Evolutionary conservation across 768 basidiomycete species (phyloP).

Genomic region (Baorangia bicolor): DNA sequence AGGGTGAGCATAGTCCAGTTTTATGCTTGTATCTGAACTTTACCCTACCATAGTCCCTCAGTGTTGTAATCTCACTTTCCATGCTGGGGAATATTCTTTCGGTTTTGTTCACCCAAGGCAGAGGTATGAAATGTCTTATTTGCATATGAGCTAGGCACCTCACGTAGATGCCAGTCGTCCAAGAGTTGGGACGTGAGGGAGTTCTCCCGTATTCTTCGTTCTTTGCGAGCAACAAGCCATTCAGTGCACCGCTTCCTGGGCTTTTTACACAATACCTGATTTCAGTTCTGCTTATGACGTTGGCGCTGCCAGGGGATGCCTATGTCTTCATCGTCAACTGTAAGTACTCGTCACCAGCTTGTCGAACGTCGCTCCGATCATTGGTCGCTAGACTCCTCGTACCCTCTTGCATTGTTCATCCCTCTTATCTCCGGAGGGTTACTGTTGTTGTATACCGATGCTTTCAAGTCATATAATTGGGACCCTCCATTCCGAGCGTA

Average conservation of each 20-base stretch:
- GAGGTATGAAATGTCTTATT: conserved; percentile 43
- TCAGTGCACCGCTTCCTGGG: conserved; percentile 62
- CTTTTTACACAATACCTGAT: conserved; percentile 61
- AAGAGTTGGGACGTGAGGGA: conserved; percentile 73
- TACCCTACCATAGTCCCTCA: conserved; percentile 45
- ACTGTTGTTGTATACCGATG: conserved; percentile 53
- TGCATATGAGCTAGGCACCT: background rate
- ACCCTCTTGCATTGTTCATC: conserved; percentile 58
- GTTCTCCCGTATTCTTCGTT: conserved; percentile 63
- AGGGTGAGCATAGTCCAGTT: conserved; percentile 37
- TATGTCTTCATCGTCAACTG: conserved; percentile 70
- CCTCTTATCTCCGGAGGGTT: conserved; percentile 59
- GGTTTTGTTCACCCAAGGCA: conserved; percentile 62
- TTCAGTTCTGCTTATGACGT: conserved; percentile 52
- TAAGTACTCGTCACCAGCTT: conserved; percentile 31
- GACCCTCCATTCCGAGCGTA: conserved; percentile 63
- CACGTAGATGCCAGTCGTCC: conserved; percentile 47
- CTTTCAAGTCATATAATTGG: conserved; percentile 50
- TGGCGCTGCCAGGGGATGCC: conserved; percentile 69
- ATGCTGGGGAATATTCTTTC: conserved; percentile 64
- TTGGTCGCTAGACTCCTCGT: conserved; percentile 48
- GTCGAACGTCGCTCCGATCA: background rate
- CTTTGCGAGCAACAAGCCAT: conserved; percentile 72
- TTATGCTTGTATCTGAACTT: background rate
- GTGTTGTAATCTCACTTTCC: conserved; percentile 61